Conservation (phyloP, 495 filamentous ascomycete genomes). For the Peziza echinospora region DNA sequence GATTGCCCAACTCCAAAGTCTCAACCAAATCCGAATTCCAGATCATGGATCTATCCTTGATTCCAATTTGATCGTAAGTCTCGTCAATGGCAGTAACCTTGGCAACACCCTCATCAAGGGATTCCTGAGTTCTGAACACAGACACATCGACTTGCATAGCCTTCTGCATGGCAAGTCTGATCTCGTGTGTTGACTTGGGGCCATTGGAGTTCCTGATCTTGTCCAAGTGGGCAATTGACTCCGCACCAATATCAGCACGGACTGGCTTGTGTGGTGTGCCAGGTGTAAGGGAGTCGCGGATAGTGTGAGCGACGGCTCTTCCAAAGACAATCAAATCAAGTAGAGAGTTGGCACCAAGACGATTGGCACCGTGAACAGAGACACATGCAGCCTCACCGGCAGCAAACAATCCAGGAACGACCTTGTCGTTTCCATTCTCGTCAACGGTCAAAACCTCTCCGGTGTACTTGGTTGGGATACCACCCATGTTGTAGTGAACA, state of each 20-base stretch:
- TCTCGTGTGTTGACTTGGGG: conserved; percentile 64
- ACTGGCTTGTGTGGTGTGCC: conserved; percentile 55
- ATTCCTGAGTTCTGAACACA: conserved; percentile 91
- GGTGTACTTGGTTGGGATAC: conserved; percentile 91
- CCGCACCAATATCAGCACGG: conserved; percentile 61
- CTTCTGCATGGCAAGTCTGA: conserved; percentile 89
- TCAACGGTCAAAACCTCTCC: conserved; percentile 84
- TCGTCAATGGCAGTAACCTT: conserved; percentile 64
- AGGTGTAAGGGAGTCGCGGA: conserved; percentile 71
- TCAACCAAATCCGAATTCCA: conserved; percentile 97
- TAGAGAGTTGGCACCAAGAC: conserved; percentile 91
- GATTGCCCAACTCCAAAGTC: conserved; percentile 78
- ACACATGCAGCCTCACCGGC: conserved; percentile 95
- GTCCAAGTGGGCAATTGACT: conserved; percentile 72
- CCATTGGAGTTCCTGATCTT: conserved; percentile 61
- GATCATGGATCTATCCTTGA: conserved; percentile 97
- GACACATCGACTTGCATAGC: conserved; percentile 92
- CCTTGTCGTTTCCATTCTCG: conserved; percentile 62
- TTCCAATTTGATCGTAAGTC: conserved; percentile 60
- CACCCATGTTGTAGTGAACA: conserved; percentile 99
- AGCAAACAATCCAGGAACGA: conserved; percentile 85
- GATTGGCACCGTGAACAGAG: conserved; percentile 93
- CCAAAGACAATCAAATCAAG: conserved; percentile 94
- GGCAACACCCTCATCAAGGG: conserved; percentile 61
- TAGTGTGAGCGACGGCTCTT: conserved; percentile 84